Base-by-base conservation (phyloP, 179 eudicot species). In the Beta lomatogona region DNA sequence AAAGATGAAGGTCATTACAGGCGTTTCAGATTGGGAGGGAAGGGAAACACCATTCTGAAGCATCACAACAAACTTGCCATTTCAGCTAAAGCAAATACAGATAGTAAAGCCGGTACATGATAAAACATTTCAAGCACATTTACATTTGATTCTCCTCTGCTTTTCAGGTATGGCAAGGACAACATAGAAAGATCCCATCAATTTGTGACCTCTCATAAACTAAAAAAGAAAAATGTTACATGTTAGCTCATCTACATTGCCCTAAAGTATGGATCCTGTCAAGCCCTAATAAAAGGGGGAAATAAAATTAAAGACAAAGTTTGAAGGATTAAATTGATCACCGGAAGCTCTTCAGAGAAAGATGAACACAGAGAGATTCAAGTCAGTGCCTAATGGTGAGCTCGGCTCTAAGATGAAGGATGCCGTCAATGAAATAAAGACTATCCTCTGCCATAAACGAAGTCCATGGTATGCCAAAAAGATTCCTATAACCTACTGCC, bases 391-490 rank as follows among this genome's bases (percentile, higher is more conserved):
- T 90, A 71, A 95, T 90, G 9, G 98, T 92, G 75, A 95, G 98
- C 91, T 95, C 98, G 0, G 98, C 98, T 79, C 94, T 85, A 58
- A 95, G 92, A 84, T 95, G 95, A 69, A 95, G 90, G 44, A 83
- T 81, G 60, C 89, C 98, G 28, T 95, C 89, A 82, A 93, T 89
- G 89, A 95, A 95, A 78, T 86, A 95, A 21, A 83, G 95, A 85
- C 98, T 92, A 54, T 95, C 98, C 3, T 93, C 98, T 1, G 98
- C 98, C 92, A 90, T 87, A 75, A 95, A 95, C 6, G 97, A 93
- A 2, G 93, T 89, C 98, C 98, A 95, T 0, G 94, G 94, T 50
- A 92, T 86, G 46, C 92, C 94, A 60, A 95, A 95, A 21, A 95
- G 85, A 83, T 95, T 95, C 22, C 98, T 81, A 72, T 95, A 95